Base-by-base conservation (phyloP, 148 eudicot species). In the Diospyros kaki region DNA sequence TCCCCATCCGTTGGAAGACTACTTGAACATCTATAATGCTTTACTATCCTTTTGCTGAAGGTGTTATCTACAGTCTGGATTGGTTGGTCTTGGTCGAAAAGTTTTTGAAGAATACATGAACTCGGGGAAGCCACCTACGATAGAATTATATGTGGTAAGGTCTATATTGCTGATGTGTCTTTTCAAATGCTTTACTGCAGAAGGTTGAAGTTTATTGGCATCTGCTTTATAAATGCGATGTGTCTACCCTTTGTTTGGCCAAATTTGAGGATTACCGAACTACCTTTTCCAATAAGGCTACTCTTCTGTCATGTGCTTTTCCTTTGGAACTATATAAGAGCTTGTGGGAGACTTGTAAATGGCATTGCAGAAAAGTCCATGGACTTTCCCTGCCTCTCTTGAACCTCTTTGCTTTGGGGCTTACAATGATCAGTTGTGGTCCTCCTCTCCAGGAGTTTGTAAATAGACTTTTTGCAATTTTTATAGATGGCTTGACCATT, bases 1-100 rank as follows among this genome's bases (percentile, higher is more conserved):
- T 64, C 68, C 28, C 17, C 43, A 42, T 38, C 66, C 18, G 3
- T 2, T 41, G 18, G 9, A 42, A 17, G 52, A 13, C n/a, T 17
- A 40, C 69, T n/a, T 4, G 42, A 74, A 38, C 38, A 28, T 39
- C 15, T 64, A 8, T 6, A 64, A 9, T 51, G 61, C 18, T 38
- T 55, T 11, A 65, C 53, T 55, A 15, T 17, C 12, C n/a, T 54
- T 1, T 72, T 75, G 28, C 71, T 74, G 70, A 84, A 94, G 98
- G 87, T 92, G 97, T 83, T 90, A 86, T 88, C 81, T 94, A 75
- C 86, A 83, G 73, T 75, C 89, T 61, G 91, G 97, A 65, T 81
- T 87, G 74, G 59, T 92, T 71, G 97, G 90, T 78, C 86, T 86
- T 61, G 94, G 96, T 68, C 75, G 69, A 41, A 74, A 81, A 78